phyloP scores from a whole-genome alignment of 2,329 filamentous ascomycete species.

The Fusarium virguliforme region DNA sequence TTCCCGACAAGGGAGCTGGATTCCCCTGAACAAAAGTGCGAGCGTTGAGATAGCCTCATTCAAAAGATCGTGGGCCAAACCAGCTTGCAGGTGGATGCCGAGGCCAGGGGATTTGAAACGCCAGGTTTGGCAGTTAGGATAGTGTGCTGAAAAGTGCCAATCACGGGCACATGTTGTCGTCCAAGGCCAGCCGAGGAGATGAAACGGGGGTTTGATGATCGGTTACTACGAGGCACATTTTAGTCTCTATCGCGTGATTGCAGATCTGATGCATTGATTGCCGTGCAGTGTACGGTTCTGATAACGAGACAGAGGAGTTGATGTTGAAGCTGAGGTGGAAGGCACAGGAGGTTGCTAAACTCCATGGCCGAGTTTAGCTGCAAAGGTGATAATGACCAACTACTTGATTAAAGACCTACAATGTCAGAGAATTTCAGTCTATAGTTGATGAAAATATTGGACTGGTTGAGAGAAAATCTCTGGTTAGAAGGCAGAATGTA shows the following conservation, averaged over 20 bases:
- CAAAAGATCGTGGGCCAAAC: conserved; percentile 32
- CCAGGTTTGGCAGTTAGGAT: conserved; percentile 9
- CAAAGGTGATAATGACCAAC: too few species aligned
- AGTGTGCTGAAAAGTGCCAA: conserved; percentile 37
- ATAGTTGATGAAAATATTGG: too few species aligned
- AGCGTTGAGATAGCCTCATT: conserved; percentile 12
- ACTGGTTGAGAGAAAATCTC: too few species aligned
- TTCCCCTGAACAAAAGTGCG: conserved; percentile 39
- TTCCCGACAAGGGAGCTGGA: conserved; percentile 37
- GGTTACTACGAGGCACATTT: conserved; percentile 23
- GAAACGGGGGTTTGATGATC: conserved; percentile 19
- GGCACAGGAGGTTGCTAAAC: too few species aligned
- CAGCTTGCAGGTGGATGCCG: conserved; percentile 8
- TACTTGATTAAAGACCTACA: too few species aligned
- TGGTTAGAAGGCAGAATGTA: too few species aligned
- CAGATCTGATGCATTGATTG: conserved; percentile 27
- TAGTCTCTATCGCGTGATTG: conserved; percentile 21
- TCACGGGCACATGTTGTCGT: conserved; percentile 26
- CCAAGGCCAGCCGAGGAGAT: conserved; percentile 1
- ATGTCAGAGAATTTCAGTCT: too few species aligned
- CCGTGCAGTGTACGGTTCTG: conserved; percentile 1
- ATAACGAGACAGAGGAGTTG: background rate
- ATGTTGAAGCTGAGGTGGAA: too few species aligned
- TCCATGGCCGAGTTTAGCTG: too few species aligned
- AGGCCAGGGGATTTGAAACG: conserved; percentile 1